Evolutionary conservation across 768 basidiomycete genomes (phyloP).

Genomic region (Amylocystis lapponica): DNA sequence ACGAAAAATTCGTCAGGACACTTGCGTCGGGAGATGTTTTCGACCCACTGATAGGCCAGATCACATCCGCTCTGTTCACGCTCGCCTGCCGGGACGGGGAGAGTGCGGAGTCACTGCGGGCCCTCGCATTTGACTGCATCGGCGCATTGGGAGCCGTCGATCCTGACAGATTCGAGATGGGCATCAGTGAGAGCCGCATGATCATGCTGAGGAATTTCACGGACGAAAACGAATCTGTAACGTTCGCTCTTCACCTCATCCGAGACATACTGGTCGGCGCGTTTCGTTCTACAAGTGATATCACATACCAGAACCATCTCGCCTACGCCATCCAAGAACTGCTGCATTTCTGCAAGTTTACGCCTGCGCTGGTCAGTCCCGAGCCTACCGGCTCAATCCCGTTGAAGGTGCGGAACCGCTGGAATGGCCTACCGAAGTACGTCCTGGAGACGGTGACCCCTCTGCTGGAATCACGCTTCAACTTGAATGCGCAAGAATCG

Average conservation of each 20-base stretch:
- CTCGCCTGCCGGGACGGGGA: constrained; percentile 79
- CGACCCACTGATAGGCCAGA: constrained; percentile 63
- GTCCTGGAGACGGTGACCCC: constrained; percentile 85
- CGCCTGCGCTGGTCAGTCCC: constrained; percentile 59
- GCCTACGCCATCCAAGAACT: constrained; percentile 93
- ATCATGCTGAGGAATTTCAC: constrained; percentile 77
- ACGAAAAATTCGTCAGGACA: constrained; percentile 47
- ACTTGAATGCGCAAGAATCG: constrained; percentile 22
- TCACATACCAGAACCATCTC: constrained; percentile 82
- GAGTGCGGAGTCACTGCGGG: constrained; percentile 56
- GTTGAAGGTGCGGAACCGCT: constrained; percentile 64
- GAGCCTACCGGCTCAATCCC: constrained; percentile 45
- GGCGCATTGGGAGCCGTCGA: constrained; percentile 91
- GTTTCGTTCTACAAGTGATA: constrained; percentile 91
- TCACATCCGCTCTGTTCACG: constrained; percentile 60
- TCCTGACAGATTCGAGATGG: constrained; percentile 83
- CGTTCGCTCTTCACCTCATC: constrained; percentile 85
- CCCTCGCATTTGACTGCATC: constrained; percentile 83
- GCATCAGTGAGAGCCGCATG: constrained; percentile 51
- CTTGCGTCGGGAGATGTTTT: constrained; percentile 85
- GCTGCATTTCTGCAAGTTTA: constrained; percentile 81
- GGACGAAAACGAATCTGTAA: constrained; percentile 67
- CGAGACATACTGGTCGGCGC: constrained; percentile 80
- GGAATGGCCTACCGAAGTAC: constrained; percentile 76
- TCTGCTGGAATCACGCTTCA: constrained; percentile 66